Evolutionary conservation across 1,139 yeast genomes (phyloP).

Genomic region (Candida pseudoviswanathii): DNA sequence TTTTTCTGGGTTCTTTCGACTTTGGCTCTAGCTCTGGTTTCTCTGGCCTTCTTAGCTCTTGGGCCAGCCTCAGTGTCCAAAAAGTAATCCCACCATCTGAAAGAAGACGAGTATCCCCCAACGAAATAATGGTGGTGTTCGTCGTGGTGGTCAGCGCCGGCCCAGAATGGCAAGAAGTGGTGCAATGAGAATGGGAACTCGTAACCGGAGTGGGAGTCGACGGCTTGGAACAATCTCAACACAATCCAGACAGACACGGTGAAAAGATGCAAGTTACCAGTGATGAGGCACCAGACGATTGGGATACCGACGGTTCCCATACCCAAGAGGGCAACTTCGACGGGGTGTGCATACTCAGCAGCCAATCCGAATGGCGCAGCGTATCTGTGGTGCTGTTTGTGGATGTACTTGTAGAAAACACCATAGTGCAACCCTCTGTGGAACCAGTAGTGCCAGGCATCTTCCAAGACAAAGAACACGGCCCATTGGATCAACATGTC

Average conservation of each 20-base stretch:
- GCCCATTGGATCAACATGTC: constrained; percentile 66
- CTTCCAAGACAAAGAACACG: constrained; percentile 81
- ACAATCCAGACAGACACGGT: constrained; percentile 87
- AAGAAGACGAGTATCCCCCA: constrained; percentile 90
- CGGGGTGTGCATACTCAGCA: constrained; percentile 96
- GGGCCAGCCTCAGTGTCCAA: constrained; percentile 84
- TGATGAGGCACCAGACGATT: constrained; percentile 51
- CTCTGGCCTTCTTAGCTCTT: constrained; percentile 64
- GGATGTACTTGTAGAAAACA: constrained; percentile 83
- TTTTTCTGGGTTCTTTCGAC: constrained; percentile 29
- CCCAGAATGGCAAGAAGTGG: constrained; percentile 92
- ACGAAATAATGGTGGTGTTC: constrained; percentile 92
- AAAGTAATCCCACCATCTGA: constrained; percentile 90
- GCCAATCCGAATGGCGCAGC: constrained; percentile 97
- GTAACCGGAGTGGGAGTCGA: constrained; percentile 95
- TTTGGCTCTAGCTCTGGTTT: constrained; percentile 37
- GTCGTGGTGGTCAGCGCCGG: constrained; percentile 98
- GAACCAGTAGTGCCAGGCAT: constrained; percentile 94
- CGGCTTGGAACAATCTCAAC: constrained; percentile 89
- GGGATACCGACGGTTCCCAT: constrained; percentile 96
- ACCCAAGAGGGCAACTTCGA: constrained; percentile 87
- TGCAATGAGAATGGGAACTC: constrained; percentile 96
- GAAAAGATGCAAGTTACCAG: constrained; percentile 56
- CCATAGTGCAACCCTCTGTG: constrained; percentile 89
- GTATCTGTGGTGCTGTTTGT: constrained; percentile 94